phyloP scores from a whole-genome alignment of 2,329 filamentous ascomycete genomes.

The Botrytis fragariae region DNA sequence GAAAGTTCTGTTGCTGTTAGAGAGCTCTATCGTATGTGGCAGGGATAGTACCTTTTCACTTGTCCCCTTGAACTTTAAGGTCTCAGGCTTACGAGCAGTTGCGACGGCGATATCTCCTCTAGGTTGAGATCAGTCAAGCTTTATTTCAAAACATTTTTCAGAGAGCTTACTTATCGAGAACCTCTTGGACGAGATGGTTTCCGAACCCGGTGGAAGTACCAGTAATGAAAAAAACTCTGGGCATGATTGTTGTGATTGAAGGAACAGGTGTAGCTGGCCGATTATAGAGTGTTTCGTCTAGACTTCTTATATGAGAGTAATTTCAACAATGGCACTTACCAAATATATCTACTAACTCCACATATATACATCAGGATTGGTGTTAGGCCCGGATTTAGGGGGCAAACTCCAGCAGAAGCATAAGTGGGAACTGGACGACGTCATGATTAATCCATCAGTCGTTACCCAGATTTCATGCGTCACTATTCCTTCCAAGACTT shows the following conservation, averaged over 20 bases:
- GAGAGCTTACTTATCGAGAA: constrained; percentile 37
- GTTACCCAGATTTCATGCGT: not conserved
- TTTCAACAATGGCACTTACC: not conserved
- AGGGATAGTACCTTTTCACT: constrained; percentile 32
- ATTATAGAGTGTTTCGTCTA: not conserved
- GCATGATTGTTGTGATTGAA: constrained; percentile 24
- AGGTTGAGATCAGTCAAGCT: not conserved
- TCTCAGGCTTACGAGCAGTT: constrained; percentile 44
- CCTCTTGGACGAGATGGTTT: constrained; percentile 41
- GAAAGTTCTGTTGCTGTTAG: constrained; percentile 42
- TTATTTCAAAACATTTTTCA: not conserved
- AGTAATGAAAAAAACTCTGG: constrained; percentile 48
- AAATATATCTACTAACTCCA: no score
- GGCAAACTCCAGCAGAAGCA: not conserved
- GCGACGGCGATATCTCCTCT: constrained; percentile 47
- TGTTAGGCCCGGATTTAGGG: not conserved
- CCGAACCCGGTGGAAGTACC: constrained; percentile 51
- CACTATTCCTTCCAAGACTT: not conserved
- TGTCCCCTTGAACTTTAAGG: constrained; percentile 40
- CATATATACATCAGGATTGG: not conserved
- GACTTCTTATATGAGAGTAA: not conserved
- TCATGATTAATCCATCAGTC: not conserved
- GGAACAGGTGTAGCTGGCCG: not conserved
- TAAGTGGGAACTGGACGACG: not conserved
- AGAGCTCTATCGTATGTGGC: not conserved